Evolutionary conservation across 2,329 filamentous ascomycete species (phyloP), one percentile per base, ranked within the genome.

Genomic region (Bipolaris sorokiniana): DNA sequence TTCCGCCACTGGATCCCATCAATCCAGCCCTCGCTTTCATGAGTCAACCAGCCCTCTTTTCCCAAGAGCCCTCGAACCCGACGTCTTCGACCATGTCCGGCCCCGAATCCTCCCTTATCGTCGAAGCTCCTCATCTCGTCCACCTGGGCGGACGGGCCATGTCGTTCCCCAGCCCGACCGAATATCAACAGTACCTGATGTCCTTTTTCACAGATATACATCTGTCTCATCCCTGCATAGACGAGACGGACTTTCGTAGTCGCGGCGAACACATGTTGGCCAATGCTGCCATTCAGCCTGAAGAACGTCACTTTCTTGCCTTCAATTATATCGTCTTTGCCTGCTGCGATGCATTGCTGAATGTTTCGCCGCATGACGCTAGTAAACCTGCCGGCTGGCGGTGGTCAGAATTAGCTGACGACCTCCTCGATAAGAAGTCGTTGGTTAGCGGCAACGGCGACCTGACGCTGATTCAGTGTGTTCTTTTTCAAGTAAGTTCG

Each of bases 241-340:
- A 74, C 23, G 70, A 73, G 54, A 51, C 59, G 20, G 59, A 66
- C 1, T 74, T 74, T 40, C 67, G 70, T 10, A 48, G 54, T 11
- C 59, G 64, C 15, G 62, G 63, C 48, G 63, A 68, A 34, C 59
- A 53, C 16, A 62, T 75, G 56, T 52, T 74, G n/a, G 59, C 66
- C 4, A 56, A 46, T 22, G 16, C 59, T 13, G 34, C 52, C 13
- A 56, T 71, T n/a, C 63, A 62, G 7, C 20, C 59, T 4, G 54
- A 47, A 16, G 65, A 72, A 22, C 28, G 62, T n/a, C 63, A 61
- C n/a, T 68, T 72, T 31, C 56, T 75, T 6, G 71, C 69, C 0
- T 51, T 75, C 6, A 66, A 70, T 48, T 75, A 75, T 38, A 58
- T 67, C 15, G 59, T 74, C 7, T 73, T 74, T 40, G 69, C 72